Percentiles rank a stretch among this genome's conserved stretches.
phyloP scores from a whole-genome alignment of 371 early-diverging fungal genomes.

The Mucor ambiguus region DNA sequence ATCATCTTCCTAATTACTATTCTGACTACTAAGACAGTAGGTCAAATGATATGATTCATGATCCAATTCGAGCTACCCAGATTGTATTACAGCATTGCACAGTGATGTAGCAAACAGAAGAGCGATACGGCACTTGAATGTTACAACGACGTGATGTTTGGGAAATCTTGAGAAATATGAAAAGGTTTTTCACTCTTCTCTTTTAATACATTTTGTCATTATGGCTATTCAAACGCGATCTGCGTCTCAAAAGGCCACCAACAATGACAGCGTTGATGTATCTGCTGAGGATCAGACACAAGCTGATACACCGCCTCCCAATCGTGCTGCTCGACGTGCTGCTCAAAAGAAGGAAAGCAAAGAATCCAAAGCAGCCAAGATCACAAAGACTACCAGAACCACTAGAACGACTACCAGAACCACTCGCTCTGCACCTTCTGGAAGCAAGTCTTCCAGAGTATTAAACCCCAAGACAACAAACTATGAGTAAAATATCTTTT shows the following conservation, averaged over 20 bases:
- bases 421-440: not conserved
- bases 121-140: not conserved
- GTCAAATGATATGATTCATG: not conserved
- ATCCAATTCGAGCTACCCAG: not conserved
- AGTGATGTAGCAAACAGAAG: not conserved
- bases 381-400: constrained; percentile 5
- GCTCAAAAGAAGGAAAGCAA: constrained; percentile 28
- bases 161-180: not conserved
- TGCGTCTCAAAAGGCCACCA: constrained; percentile 2
- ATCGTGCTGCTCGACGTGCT: constrained; percentile 27
- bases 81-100: not conserved
- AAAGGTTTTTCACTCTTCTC: not conserved
- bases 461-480: constrained; percentile 58
- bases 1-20: no score
- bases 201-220: not conserved
- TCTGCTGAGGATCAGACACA: not conserved
- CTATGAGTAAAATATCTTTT: constrained; percentile 53
- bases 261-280: not conserved
- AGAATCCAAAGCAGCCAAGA: constrained; percentile 12
- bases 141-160: not conserved
- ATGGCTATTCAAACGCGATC: constrained; percentile 23
- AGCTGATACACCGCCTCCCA: constrained; percentile 14
- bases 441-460: not conserved
- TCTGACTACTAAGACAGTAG: no score
- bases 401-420: not conserved